A percentile compares a stretch with the other conserved stretches of the same genome.
phyloP scores from a whole-genome alignment of 2,329 filamentous ascomycete genomes.

The Aspergillus carbonarius region DNA sequence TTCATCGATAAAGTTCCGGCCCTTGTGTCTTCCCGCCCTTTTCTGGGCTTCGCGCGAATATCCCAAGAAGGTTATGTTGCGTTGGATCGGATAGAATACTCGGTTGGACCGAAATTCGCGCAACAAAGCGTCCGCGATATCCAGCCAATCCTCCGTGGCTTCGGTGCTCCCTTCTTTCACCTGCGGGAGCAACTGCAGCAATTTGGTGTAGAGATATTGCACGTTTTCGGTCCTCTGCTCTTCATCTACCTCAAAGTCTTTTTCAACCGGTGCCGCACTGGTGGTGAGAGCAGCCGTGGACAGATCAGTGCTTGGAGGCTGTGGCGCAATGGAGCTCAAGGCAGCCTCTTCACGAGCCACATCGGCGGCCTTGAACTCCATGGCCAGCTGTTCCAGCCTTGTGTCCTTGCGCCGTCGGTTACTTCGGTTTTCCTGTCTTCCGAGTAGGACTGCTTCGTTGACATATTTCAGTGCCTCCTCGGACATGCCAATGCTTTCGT shows the following conservation, averaged over 20 bases:
- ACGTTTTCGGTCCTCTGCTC: conserved; percentile 43
- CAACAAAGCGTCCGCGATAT: conserved; percentile 58
- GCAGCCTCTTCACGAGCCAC: conserved; percentile 10
- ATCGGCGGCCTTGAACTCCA: conserved; percentile 36
- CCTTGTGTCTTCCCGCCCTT: conserved; percentile 37
- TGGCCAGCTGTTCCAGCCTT: conserved; percentile 42
- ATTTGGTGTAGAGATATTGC: conserved; percentile 45
- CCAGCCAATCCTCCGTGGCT: conserved; percentile 57
- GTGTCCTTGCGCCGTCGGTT: conserved; percentile 36
- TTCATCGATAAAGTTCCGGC: conserved; percentile 41
- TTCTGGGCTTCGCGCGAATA: conserved; percentile 45
- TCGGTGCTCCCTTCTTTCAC: conserved; percentile 52
- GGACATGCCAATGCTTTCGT: conserved; percentile 70
- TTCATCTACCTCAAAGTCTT: conserved; percentile 31
- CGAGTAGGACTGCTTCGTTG: conserved; percentile 69
- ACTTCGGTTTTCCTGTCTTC: conserved; percentile 42
- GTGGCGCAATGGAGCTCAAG: conserved; percentile 22
- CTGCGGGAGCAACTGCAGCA: conserved; percentile 49
- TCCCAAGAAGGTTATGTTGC: conserved; percentile 52
- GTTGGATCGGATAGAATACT: conserved; percentile 58
- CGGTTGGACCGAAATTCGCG: conserved; percentile 62
- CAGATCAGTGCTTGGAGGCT: conserved; percentile 11
- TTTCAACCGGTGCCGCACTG: conserved; percentile 17
- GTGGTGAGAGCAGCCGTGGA: conserved; percentile 17
- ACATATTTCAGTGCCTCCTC: conserved; percentile 76